A percentile compares a stretch with the other conserved stretches of the same genome.
Evolutionary conservation across 495 filamentous ascomycete genomes (phyloP).

Genomic region (Neurospora sp.): DNA sequence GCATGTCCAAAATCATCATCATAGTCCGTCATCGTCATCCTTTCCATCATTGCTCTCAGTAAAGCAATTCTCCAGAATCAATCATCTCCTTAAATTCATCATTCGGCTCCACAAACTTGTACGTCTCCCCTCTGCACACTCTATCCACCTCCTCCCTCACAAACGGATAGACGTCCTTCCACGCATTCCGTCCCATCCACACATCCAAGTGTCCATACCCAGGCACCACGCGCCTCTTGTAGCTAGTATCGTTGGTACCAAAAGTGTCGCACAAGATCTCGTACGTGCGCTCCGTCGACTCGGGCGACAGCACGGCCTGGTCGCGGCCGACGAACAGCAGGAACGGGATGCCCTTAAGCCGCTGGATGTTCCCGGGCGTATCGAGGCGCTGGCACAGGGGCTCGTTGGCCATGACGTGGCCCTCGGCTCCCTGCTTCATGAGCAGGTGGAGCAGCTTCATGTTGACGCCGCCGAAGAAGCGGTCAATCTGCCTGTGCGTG

Average conservation of each 20-base stretch:
- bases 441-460: slow-evolving; percentile 48
- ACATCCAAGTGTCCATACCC: slow-evolving; percentile 60
- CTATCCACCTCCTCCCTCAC: slow-evolving; percentile 45
- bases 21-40: not conserved
- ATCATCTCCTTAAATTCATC: slow-evolving; percentile 33
- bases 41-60: slow-evolving; percentile 6
- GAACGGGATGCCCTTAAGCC: slow-evolving; percentile 47
- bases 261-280: slow-evolving; percentile 45
- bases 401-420: slow-evolving; percentile 41
- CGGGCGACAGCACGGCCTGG: slow-evolving; percentile 50
- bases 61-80: slow-evolving; percentile 29
- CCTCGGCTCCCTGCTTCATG: slow-evolving; percentile 45
- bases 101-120: slow-evolving; percentile 29
- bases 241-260: slow-evolving; percentile 28
- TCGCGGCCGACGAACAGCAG: slow-evolving; percentile 47
- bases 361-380: slow-evolving; percentile 36
- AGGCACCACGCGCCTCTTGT: slow-evolving; percentile 43
- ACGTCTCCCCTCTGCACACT: slow-evolving; percentile 30
- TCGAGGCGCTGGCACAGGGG: slow-evolving; percentile 36
- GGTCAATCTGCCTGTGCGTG: slow-evolving; percentile 51
- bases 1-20: not conserved
- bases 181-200: slow-evolving; percentile 54
- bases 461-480: slow-evolving; percentile 53
- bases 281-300: slow-evolving; percentile 48
- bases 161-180: slow-evolving; percentile 52